Base-by-base conservation (phyloP, 2,329 filamentous ascomycete species). In the Colletotrichum godetiae region DNA sequence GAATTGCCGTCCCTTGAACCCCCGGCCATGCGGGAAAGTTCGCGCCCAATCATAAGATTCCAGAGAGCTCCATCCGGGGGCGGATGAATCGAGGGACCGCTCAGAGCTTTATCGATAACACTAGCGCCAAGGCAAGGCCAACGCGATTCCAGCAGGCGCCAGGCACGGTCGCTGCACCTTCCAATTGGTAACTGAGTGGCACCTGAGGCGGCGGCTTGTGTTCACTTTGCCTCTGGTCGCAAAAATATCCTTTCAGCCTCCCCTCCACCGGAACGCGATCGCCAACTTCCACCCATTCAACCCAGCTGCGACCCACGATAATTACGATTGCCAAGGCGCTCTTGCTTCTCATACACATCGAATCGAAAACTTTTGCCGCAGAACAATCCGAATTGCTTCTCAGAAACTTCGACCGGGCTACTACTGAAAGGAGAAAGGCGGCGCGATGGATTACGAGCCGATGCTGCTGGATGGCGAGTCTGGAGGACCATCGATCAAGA, bases 401-500 rank as follows among this genome's bases (percentile, higher is more conserved):
- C 24, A 33, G 46, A 37, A 64, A 24, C n/a, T 55, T 64, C 22
- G 46, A 37, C 61, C 22, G 49, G 29, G 13, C 35, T 33, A 15
- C 31, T 13, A 29, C 49, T n/a, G 31, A 64, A 46, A 46, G 59
- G 55, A 61, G 53, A 58, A 52, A 59, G 46, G 52, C 57, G 55
- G 31, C 66, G 59, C 65, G 68, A 90, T 91, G 88, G 88, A 91
- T 76, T 91, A 90, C 82, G 89, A 91, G 76, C 84, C 87, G 46
- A 88, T 90, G 87, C 86, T 88, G 80, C 87, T 90, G 84, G 89
- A 91, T 76, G 87, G 85, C 79, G 89, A 91, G 81, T 82, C 87
- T 57, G 82, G 89, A 74, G 88, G 88, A 76, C 88, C 87, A 74
- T 86, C 86, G 74, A 88, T 90, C 81, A 91, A 90, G 80, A 90